Base-by-base conservation (phyloP, 2,329 filamentous ascomycete species). In the Nannizziopsis barbatae region DNA sequence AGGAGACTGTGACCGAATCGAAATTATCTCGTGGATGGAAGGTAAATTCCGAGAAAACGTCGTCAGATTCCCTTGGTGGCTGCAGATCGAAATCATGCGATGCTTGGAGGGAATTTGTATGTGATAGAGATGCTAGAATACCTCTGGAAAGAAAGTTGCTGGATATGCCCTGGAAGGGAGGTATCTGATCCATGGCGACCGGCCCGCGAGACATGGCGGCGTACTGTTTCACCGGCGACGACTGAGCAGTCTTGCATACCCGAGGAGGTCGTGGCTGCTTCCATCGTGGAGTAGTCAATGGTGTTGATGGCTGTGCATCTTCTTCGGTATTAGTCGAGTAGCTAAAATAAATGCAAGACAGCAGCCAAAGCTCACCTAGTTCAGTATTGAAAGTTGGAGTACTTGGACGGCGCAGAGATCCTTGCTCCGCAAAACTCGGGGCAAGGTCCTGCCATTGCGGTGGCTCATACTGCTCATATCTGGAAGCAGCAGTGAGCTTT, bases 201-300 rank as follows among this genome's bases (percentile, higher is more conserved):
- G 62, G 58, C 18, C 62, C 60, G 58, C 57, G 45, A 60, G 57
- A 40, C 60, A 58, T 51, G 57, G 61, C 42, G 62, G 59, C 45
- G 60, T 63, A 20, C 31, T 39, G 48, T 54, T 69, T 68, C 47
- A 61, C 62, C 30, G 69, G 67, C 17, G 67, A 69, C 18, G 62
- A 56, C 42, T 68, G 62, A 32, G 62, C 54, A 49, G 66, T 68
- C 53, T 62, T 62, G 53, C 62, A 62, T 47, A 67, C 65, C 39
- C 63, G 62, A 49, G 61, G 57, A 51, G 63, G 56, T 51, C 65
- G 62, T 52, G 62, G 61, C 45, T 64, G 61, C 55, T 62, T 60
- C 57, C 65, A 67, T 57, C 68, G 64, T 11, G 82, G 81, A 15
- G 80, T 84, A 45, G 79, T 77, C 57, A 75, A 76, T 46, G 83